phyloP scores from a whole-genome alignment of 169 alveolate genomes.

The Cyclospora cayetanensis region DNA sequence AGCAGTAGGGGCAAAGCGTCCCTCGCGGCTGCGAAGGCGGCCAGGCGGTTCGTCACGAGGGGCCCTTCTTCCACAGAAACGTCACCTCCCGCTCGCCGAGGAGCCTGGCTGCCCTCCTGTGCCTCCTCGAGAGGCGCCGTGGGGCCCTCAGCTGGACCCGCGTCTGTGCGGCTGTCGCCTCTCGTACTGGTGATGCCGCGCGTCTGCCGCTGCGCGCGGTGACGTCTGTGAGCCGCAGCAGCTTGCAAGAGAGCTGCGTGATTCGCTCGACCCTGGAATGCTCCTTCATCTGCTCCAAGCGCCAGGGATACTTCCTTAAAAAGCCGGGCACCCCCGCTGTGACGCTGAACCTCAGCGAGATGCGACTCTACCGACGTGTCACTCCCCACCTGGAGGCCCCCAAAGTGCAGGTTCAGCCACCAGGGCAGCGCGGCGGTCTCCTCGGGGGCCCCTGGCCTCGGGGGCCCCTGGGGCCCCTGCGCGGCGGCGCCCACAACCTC shows the following conservation, averaged over 20 bases:
- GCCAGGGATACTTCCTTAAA: not conserved
- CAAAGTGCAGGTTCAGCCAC: conserved; percentile 22
- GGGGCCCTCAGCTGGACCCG: not conserved
- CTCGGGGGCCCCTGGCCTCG: not conserved
- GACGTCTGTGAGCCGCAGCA: not conserved
- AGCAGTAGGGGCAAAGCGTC: not conserved
- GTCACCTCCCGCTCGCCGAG: not conserved
- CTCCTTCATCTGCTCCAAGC: not conserved
- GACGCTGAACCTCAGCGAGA: not conserved
- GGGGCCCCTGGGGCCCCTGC: not conserved
- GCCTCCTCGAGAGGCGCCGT: not conserved
- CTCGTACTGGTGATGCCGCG: not conserved
- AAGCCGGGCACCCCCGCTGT: conserved; percentile 3
- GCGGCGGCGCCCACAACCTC: not conserved
- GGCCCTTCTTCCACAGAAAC: no score
- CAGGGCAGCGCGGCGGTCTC: not conserved
- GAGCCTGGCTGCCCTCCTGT: not conserved
- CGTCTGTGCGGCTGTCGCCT: not conserved
- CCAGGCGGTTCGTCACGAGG: no score
- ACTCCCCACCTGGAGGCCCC: not conserved
- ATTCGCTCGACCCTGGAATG: not conserved
- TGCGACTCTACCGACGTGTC: not conserved
- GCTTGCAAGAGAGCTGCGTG: not conserved
- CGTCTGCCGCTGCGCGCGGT: not conserved
- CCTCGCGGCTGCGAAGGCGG: not conserved